These are phyloP conservation scores for Haemoproteus tartakovskyi DNA, from an alignment of 169 alveolate species.

Conservation along the genomic window DNA sequence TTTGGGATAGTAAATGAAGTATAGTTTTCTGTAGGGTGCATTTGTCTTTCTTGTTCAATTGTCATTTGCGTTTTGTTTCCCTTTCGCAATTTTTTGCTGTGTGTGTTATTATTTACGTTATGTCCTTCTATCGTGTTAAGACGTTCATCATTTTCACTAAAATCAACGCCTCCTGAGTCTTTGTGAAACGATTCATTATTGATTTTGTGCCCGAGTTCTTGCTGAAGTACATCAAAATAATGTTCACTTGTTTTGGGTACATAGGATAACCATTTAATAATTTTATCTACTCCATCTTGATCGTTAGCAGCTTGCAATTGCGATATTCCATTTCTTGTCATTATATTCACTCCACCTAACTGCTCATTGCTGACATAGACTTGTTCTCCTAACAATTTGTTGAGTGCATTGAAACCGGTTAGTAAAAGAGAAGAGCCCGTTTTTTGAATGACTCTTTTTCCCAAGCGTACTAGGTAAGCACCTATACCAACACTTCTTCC, in stretches of 20 bases:
- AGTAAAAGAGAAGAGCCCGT: slow-evolving; percentile 82
- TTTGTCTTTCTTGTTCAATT: too few species aligned
- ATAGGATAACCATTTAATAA: slow-evolving; percentile 79
- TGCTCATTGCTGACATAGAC: slow-evolving; percentile 86
- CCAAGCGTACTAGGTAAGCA: slow-evolving; percentile 84
- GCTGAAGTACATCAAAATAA: slow-evolving; percentile 72
- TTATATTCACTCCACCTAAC: slow-evolving; percentile 86
- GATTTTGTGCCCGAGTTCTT: slow-evolving; percentile 51
- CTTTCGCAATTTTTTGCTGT: too few species aligned
- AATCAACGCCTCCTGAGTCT: too few species aligned
- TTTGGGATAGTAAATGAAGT: too few species aligned
- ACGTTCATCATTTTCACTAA: too few species aligned
- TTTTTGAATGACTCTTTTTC: slow-evolving; percentile 85
- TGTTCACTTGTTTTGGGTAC: slow-evolving; percentile 80
- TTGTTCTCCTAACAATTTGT: slow-evolving; percentile 82
- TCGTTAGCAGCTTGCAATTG: slow-evolving; percentile 82
- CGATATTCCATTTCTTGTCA: slow-evolving; percentile 87
- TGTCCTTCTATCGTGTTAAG: too few species aligned
- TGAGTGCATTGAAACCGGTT: slow-evolving; percentile 86
- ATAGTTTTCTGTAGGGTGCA: too few species aligned
- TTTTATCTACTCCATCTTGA: slow-evolving; percentile 81
- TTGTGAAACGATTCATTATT: too few species aligned
- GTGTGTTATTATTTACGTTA: too few species aligned
- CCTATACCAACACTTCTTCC: slow-evolving; percentile 89
- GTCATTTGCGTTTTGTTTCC: too few species aligned